Conservation (phyloP, 345 rosid species). For the Citrus mangshanensis region DNA sequence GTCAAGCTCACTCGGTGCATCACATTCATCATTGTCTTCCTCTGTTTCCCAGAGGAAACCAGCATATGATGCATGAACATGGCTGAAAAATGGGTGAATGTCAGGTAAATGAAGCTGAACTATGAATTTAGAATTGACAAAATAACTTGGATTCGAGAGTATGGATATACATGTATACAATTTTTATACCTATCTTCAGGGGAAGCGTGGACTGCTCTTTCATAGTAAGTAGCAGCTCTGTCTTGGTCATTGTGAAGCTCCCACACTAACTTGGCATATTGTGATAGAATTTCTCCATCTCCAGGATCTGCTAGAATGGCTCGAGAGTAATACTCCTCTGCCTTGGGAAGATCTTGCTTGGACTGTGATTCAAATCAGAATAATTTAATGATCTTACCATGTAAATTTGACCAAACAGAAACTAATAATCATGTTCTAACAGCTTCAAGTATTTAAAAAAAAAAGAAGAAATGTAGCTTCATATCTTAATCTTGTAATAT, state of each 20-base stretch:
- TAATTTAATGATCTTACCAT: neutral
- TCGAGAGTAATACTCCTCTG: slow-evolving; percentile 48
- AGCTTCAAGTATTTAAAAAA: neutral
- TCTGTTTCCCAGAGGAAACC: slow-evolving; percentile 58
- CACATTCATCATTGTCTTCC: slow-evolving; percentile 29
- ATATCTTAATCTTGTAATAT: too few species aligned
- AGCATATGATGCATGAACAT: slow-evolving; percentile 66
- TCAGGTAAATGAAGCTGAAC: neutral
- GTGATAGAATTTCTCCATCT: slow-evolving; percentile 52
- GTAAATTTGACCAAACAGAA: neutral
- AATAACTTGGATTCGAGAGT: neutral
- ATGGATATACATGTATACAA: neutral
- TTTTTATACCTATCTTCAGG: slow-evolving; percentile 41
- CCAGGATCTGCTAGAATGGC: slow-evolving; percentile 53
- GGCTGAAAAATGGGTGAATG: slow-evolving; percentile 28
- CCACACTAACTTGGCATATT: slow-evolving; percentile 50
- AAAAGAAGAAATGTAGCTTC: neutral
- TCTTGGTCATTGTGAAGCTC: slow-evolving; percentile 38
- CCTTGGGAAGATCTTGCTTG: slow-evolving; percentile 38
- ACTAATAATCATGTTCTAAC: too few species aligned
- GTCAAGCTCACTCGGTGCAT: slow-evolving; percentile 1
- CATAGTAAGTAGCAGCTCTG: slow-evolving; percentile 42
- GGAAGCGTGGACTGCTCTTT: slow-evolving; percentile 49
- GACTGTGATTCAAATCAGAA: slow-evolving; percentile 27
- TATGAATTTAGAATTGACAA: neutral